A percentile compares a stretch with the other conserved stretches of the same genome.
Evolutionary conservation across 2,329 filamentous ascomycete genomes (phyloP).

Genomic region (Epichloe gansuensis): DNA sequence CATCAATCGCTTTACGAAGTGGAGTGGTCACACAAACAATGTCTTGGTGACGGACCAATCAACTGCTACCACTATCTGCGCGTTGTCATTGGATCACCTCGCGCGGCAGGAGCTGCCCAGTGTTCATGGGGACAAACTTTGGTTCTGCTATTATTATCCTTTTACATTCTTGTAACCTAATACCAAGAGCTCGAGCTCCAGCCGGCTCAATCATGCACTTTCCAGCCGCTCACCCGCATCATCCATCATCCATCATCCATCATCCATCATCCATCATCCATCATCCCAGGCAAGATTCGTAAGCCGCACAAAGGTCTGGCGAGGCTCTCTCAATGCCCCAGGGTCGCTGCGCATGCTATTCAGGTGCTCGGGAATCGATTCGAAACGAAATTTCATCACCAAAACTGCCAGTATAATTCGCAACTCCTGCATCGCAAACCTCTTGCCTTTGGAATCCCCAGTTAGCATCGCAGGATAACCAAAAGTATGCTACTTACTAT

Average conservation of each 20-base stretch:
- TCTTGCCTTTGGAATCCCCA: not conserved
- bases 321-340: not conserved
- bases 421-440: constrained; percentile 1
- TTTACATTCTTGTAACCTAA: no score
- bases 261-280: not conserved
- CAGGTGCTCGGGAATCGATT: not conserved
- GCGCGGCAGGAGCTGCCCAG: no score
- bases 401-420: not conserved
- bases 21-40: no score
- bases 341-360: not conserved
- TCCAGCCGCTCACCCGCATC: not conserved
- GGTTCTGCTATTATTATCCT: no score
- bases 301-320: not conserved
- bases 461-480: not conserved
- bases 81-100: no score
- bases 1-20: no score
- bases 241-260: not conserved
- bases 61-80: no score
- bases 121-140: no score
- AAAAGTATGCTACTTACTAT: not conserved
- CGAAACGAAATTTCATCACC: not conserved
- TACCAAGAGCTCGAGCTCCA: no score
- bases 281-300: not conserved
- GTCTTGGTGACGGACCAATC: no score
- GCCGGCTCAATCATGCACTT: no score